These are phyloP conservation scores for Xylariaceae sp. DNA, from an alignment of 2,329 filamentous ascomycete genomes.

Conservation along the genomic window DNA sequence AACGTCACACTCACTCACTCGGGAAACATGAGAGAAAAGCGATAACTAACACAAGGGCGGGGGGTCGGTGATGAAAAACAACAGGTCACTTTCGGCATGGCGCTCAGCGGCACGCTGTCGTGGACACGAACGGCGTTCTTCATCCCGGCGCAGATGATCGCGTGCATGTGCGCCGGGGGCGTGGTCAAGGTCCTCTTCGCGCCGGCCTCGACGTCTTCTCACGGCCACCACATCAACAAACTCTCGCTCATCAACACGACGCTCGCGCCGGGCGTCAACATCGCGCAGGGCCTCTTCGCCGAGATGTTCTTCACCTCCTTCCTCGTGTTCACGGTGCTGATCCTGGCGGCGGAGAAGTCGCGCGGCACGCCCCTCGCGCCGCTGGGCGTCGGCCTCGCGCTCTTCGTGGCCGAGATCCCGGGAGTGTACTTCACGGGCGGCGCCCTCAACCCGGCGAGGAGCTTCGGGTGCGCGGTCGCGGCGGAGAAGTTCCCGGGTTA, in stretches of 20 bases:
- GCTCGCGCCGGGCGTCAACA: conserved; percentile 21
- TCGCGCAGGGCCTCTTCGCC: conserved; percentile 50
- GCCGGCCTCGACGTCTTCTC: conserved; percentile 41
- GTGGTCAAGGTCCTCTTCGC: conserved; percentile 49
- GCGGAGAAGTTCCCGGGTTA: conserved; percentile 32
- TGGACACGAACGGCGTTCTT: conserved; percentile 42
- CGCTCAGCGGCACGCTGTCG: conserved; percentile 43
- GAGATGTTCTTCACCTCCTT: conserved; percentile 57
- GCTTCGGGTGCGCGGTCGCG: conserved; percentile 39
- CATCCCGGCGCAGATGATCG: conserved; percentile 47
- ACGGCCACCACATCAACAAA: too few relatives aligned
- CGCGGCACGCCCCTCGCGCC: conserved; percentile 61
- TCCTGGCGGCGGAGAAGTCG: conserved; percentile 63
- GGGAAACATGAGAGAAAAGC: too few relatives aligned
- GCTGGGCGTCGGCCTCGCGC: conserved; percentile 58
- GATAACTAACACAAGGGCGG: too few relatives aligned
- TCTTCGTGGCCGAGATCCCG: conserved; percentile 49
- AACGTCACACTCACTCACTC: too few relatives aligned
- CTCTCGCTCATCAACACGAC: conserved; percentile 19
- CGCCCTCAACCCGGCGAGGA: conserved; percentile 40
- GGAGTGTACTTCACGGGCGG: conserved; percentile 38
- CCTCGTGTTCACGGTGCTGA: conserved; percentile 56
- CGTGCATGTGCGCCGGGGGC: conserved; percentile 49
- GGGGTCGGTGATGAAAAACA: not conserved
- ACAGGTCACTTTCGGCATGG: conserved; percentile 46